A percentile compares a stretch with the other conserved stretches of the same genome.
These are phyloP conservation scores for Phaseolus lunatus DNA, from an alignment of 306 rosid genomes.

Conservation along the genomic window DNA sequence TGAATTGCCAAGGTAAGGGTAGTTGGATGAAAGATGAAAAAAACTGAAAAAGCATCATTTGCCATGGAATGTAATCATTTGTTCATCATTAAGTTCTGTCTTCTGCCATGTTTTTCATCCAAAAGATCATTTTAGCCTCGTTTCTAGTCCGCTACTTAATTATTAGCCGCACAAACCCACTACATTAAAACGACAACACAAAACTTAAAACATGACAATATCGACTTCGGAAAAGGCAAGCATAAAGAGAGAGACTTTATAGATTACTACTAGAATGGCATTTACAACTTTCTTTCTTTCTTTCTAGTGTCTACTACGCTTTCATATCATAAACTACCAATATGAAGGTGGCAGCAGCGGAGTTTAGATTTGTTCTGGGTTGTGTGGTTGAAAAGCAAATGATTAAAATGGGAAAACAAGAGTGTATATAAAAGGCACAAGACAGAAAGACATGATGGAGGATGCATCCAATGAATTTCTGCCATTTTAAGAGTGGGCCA, in stretches of 20 bases:
- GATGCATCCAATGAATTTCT: constrained; percentile 38
- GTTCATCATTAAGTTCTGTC: constrained; percentile 45
- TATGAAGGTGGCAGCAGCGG: background rate
- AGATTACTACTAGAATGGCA: background rate
- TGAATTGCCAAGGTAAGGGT: constrained; percentile 26
- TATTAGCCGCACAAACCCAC: constrained; percentile 35
- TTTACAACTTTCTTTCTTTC: constrained; percentile 40
- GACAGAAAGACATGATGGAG: constrained; percentile 46
- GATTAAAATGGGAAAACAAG: constrained; percentile 28
- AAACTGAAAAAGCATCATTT: constrained; percentile 28
- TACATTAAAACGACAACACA: constrained; percentile 9
- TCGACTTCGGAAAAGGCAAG: constrained; percentile 12
- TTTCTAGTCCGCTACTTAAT: constrained; percentile 39
- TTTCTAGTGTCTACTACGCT: background rate
- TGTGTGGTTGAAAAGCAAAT: constrained; percentile 29
- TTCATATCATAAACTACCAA: constrained; percentile 3
- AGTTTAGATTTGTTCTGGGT: background rate
- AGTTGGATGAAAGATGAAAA: constrained; percentile 1
- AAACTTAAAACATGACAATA: background rate
- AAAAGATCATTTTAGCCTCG: constrained; percentile 37
- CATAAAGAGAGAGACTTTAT: background rate
- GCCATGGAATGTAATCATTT: constrained; percentile 49
- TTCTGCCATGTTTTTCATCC: constrained; percentile 38
- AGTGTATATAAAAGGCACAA: constrained; percentile 12
- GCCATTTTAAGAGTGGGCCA: constrained; percentile 45